Evolutionary conservation across 768 basidiomycete genomes (phyloP).

Genomic region (Holtermanniella nyarrowii): DNA sequence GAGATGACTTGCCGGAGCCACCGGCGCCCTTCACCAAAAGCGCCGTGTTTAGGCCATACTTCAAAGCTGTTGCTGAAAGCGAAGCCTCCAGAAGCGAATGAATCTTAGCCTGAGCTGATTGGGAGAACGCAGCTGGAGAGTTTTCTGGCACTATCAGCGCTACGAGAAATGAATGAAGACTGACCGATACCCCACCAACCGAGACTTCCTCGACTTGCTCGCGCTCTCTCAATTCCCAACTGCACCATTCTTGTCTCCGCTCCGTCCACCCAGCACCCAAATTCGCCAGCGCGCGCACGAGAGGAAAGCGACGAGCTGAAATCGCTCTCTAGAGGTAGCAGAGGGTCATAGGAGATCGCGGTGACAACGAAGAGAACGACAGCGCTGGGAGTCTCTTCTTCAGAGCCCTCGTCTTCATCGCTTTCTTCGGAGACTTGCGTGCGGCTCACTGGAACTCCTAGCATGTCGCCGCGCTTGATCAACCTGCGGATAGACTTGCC

Average conservation of each 20-base stretch:
- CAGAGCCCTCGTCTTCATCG: conserved; percentile 78
- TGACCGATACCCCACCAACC: conserved; percentile 48
- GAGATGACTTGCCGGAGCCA: conserved; percentile 71
- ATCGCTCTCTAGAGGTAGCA: conserved; percentile 42
- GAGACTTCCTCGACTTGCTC: conserved; percentile 50
- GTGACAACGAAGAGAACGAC: conserved; percentile 69
- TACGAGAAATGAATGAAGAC: conserved; percentile 9
- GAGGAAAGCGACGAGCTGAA: conserved; percentile 36
- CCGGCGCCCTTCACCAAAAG: conserved; percentile 67
- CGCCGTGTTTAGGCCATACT: conserved; percentile 57
- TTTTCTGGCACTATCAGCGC: conserved; percentile 1
- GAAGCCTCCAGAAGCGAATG: conserved; percentile 54
- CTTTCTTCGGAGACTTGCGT: conserved; percentile 43
- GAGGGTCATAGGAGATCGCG: conserved; percentile 57
- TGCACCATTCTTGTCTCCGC: conserved; percentile 64
- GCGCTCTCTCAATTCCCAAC: conserved; percentile 60
- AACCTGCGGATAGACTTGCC: conserved; percentile 6
- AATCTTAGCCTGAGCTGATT: conserved; percentile 46
- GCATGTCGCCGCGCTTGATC: conserved; percentile 31
- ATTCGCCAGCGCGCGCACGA: conserved; percentile 53
- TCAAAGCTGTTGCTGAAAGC: conserved; percentile 49
- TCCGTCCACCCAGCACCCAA: conserved; percentile 79
- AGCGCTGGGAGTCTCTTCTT: conserved; percentile 52
- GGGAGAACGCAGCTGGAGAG: conserved; percentile 7
- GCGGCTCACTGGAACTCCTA: conserved; percentile 25